A percentile compares a stretch with the other conserved stretches of the same genome.
Evolutionary conservation across 352 stramenopile genomes (phyloP).

Genomic region (Phytophthora megakarya): DNA sequence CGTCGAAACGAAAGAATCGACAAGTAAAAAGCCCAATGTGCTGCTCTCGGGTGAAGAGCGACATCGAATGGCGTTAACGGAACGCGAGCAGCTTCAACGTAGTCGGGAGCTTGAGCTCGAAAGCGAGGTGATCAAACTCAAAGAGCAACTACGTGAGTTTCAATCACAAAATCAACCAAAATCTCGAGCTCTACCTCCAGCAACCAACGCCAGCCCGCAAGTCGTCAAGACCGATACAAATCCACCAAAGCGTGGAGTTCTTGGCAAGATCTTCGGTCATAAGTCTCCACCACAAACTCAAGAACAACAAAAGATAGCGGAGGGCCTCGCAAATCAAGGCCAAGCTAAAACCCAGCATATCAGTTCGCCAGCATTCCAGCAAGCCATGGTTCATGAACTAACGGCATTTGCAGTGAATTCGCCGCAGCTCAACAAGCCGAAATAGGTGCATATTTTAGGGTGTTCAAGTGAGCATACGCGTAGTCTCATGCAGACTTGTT

Average conservation of each 20-base stretch:
- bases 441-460: conserved; percentile 32
- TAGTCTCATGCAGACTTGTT: neutral
- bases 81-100: conserved; percentile 60
- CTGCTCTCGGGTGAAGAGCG: conserved; percentile 61
- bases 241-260: conserved; percentile 24
- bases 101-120: conserved; percentile 60
- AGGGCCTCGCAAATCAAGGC: conserved; percentile 41
- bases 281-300: conserved; percentile 21
- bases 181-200: conserved; percentile 16
- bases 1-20: conserved; percentile 80
- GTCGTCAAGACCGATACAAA: neutral
- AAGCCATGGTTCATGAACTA: conserved; percentile 57
- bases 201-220: conserved; percentile 5
- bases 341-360: conserved; percentile 51
- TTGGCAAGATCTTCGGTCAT: conserved; percentile 33
- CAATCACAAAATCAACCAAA: conserved; percentile 27
- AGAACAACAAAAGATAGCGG: conserved; percentile 42
- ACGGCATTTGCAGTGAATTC: conserved; percentile 16
- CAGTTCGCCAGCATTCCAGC: conserved; percentile 55
- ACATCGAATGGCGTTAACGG: conserved; percentile 55
- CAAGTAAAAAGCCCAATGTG: conserved; percentile 50
- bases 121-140: conserved; percentile 69
- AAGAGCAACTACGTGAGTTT: conserved; percentile 56
- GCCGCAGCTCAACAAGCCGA: conserved; percentile 24
- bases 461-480: neutral